Evolutionary conservation across 2,329 filamentous ascomycete genomes (phyloP), one percentile per base, ranked within the genome.

Genomic region (Ophiostoma sp.): DNA sequence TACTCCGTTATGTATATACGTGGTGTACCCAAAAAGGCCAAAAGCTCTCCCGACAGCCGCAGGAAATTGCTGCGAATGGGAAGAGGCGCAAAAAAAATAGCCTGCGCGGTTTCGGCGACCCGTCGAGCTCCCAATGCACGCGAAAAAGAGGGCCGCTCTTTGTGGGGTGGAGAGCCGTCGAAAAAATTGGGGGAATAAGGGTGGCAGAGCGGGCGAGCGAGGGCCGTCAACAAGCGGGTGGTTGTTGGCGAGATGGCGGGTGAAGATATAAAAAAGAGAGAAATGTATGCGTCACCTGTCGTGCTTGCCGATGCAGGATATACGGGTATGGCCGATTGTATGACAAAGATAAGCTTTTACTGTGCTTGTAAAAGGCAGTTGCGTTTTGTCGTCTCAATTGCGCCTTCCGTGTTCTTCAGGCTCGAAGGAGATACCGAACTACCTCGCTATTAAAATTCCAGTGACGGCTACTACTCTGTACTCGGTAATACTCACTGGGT

Each of bases 31-130:
- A n/a, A 35, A 13, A 33, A 27, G 5, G 36, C 36, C 33, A 36
- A 65, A 67, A 33, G 35, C 39, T 15, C 36, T 31, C 65, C 65
- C 65, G 39, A 67, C 23, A 48, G 39, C 35, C 52, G 52, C 27
- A 27, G 39, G 15, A 27, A 44, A 41, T 17, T 31, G 27, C 57
- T 69, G 60, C 44, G 44, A 70, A 70, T 67, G 35, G 39, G 64
- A 70, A 48, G 68, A 33, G 15, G 62, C 44, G 68, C 35, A 67
- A 69, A 67, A 67, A 41, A 60, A 35, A 44, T 27, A 68, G 33
- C 2, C 65, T 35, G 68, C 54, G 70, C 65, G 68, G 70, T 68
- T 65, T 71, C 70, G 68, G 70, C 70, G 70, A 67, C 48, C 48
- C 60, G 66, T 52, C 6, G 54, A 27, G 65, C 33, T 57, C 23